Conservation (phyloP, 495 filamentous ascomycete species). For the Pseudoneurospora amorphoporcata region DNA sequence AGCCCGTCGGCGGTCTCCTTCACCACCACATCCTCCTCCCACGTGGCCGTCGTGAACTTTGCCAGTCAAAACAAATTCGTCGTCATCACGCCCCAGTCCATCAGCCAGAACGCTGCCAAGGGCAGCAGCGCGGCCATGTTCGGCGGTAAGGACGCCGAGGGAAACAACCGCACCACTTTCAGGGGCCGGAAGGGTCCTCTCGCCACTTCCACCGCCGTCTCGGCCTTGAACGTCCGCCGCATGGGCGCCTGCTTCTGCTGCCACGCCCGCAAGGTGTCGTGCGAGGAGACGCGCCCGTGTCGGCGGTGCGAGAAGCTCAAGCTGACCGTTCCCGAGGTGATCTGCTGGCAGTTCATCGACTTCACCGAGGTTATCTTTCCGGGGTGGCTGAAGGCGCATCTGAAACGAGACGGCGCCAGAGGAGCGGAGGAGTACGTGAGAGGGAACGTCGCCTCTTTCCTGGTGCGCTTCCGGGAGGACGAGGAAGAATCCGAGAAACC, state of each 20-base stretch:
- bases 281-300: slow-evolving; percentile 36
- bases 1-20: neutral
- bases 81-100: slow-evolving; percentile 36
- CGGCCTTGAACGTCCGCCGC: slow-evolving; percentile 35
- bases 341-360: slow-evolving; percentile 39
- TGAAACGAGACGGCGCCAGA: neutral
- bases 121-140: slow-evolving; percentile 18
- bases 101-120: slow-evolving; percentile 30
- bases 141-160: neutral
- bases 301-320: slow-evolving; percentile 37
- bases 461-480: neutral
- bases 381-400: slow-evolving; percentile 13
- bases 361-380: slow-evolving; percentile 36
- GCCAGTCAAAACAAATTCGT: slow-evolving; percentile 28
- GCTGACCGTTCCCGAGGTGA: slow-evolving; percentile 31
- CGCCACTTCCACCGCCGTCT: slow-evolving; percentile 35
- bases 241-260: slow-evolving; percentile 41
- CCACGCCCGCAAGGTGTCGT: slow-evolving; percentile 37
- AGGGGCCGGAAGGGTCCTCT: slow-evolving; percentile 38
- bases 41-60: neutral
- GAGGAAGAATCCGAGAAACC: neutral
- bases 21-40: neutral
- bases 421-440: neutral
- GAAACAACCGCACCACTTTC: slow-evolving; percentile 25
- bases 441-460: slow-evolving; percentile 27